Evolutionary conservation across 192 early-diverging fungal species (phyloP).

Genomic region (Blastocladiella britannica): DNA sequence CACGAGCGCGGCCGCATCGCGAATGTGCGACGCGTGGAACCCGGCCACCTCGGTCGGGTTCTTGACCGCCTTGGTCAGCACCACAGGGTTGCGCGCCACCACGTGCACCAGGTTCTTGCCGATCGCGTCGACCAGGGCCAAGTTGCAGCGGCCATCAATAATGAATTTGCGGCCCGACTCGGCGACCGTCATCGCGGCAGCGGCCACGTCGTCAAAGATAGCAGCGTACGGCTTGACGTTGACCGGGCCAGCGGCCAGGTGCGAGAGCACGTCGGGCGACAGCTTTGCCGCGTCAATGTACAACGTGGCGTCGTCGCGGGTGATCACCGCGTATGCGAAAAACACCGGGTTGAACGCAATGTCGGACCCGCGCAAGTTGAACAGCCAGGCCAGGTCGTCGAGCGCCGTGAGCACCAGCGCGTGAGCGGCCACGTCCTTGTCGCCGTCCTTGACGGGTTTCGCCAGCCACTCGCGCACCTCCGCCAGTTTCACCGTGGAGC

Average conservation of each 20-base stretch:
- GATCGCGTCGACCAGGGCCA: constrained; percentile 51
- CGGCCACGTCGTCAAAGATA: constrained; percentile 52
- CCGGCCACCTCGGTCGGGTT: constrained; percentile 75
- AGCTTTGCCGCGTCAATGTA: constrained; percentile 63
- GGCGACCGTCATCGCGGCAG: background rate
- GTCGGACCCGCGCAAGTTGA: constrained; percentile 87
- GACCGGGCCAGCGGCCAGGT: constrained; percentile 32
- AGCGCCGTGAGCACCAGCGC: constrained; percentile 71
- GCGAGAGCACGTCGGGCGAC: constrained; percentile 29
- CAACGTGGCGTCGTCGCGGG: constrained; percentile 37
- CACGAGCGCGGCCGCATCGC: constrained; percentile 73
- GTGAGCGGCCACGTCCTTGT: constrained; percentile 27
- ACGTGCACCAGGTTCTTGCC: constrained; percentile 16
- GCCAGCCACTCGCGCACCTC: constrained; percentile 1
- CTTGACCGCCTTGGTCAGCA: constrained; percentile 77
- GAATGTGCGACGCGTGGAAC: constrained; percentile 73
- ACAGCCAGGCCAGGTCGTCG: constrained; percentile 94
- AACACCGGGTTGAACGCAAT: constrained; percentile 93
- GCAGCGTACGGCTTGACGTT: constrained; percentile 46
- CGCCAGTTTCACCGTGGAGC: constrained; percentile 5
- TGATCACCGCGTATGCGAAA: constrained; percentile 74
- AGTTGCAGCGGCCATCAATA: constrained; percentile 42
- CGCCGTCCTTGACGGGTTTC: background rate
- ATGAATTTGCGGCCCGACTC: constrained; percentile 1
- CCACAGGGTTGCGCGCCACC: constrained; percentile 43